A percentile compares a stretch with the other conserved stretches of the same genome.
Conservation (phyloP, 108 stramenopile species). For the Aurantiochytrium sp. region DNA sequence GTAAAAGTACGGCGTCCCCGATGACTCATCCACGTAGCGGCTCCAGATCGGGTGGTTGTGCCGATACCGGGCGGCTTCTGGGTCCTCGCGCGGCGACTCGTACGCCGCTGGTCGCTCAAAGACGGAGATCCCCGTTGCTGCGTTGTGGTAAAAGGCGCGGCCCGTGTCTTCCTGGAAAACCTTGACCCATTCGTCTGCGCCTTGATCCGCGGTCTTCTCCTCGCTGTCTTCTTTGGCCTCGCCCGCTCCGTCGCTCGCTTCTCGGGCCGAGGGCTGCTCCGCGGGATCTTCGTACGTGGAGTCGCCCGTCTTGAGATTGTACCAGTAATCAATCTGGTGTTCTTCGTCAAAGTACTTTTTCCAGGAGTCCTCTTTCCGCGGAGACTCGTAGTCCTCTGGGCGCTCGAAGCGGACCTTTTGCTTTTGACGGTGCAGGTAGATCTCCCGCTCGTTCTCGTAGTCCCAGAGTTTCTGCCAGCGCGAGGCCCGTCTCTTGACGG, state of each 20-base stretch:
- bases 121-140: neutral
- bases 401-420: neutral
- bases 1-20: constrained; percentile 11
- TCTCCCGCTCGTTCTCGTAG: neutral
- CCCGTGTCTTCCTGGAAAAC: neutral
- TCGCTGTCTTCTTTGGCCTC: neutral
- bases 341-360: constrained; percentile 5
- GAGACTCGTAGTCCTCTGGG: neutral
- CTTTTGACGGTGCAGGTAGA: neutral
- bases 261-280: too few species aligned
- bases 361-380: neutral
- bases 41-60: neutral
- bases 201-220: neutral
- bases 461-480: constrained; percentile 1
- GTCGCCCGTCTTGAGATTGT: neutral
- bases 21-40: neutral
- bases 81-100: neutral
- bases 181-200: constrained; percentile 3
- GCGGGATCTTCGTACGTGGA: neutral
- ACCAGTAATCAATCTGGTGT: neutral
- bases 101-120: constrained; percentile 30
- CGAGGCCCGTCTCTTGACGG: neutral
- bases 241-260: neutral
- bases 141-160: constrained; percentile 17
- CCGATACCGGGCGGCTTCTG: neutral